Percentiles rank a stretch among this genome's conserved stretches.
Evolutionary conservation across 805 yeast genomes (phyloP).

Genomic region (Brettanomyces nanus): DNA sequence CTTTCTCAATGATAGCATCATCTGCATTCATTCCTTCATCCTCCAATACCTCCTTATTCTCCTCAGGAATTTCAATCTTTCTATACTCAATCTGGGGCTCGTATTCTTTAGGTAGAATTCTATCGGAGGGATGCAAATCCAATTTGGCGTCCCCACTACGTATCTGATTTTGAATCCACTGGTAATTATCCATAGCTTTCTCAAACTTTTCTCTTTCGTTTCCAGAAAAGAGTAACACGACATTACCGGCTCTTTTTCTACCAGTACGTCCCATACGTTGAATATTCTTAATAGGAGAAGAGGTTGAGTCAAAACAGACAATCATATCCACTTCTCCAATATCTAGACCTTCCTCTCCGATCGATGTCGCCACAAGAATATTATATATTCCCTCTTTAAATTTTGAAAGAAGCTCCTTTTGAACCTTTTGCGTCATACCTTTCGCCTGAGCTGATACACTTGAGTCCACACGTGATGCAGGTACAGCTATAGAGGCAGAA

Average conservation of each 20-base stretch:
- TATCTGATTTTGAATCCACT: slow-evolving; percentile 65
- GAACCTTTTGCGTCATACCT: slow-evolving; percentile 90
- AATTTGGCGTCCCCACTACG: slow-evolving; percentile 34
- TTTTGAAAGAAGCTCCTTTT: slow-evolving; percentile 65
- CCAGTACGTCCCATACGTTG: slow-evolving; percentile 99
- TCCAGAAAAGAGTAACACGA: slow-evolving; percentile 65
- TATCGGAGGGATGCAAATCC: slow-evolving; percentile 30
- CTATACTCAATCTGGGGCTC: slow-evolving; percentile 51
- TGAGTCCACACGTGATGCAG: slow-evolving; percentile 38
- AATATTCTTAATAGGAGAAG: slow-evolving; percentile 86
- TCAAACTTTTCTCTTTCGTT: slow-evolving; percentile 75
- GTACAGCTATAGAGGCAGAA: slow-evolving; percentile 14
- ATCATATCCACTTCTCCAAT: slow-evolving; percentile 97
- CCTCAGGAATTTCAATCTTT: slow-evolving; percentile 61
- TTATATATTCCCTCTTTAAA: slow-evolving; percentile 71
- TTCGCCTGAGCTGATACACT: slow-evolving; percentile 69
- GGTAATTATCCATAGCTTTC: slow-evolving; percentile 78
- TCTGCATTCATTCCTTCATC: slow-evolving; percentile 42
- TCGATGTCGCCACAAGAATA: slow-evolving; percentile 87
- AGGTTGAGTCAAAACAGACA: slow-evolving; percentile 85
- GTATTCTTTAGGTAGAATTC: slow-evolving; percentile 57
- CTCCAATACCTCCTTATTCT: slow-evolving; percentile 45
- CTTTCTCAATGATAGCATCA: slow-evolving; percentile 53
- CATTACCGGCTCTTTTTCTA: slow-evolving; percentile 82
- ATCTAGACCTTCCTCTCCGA: slow-evolving; percentile 98